Evolutionary conservation across 2,329 filamentous ascomycete species (phyloP).

Genomic region (Aureobasidium sp.): DNA sequence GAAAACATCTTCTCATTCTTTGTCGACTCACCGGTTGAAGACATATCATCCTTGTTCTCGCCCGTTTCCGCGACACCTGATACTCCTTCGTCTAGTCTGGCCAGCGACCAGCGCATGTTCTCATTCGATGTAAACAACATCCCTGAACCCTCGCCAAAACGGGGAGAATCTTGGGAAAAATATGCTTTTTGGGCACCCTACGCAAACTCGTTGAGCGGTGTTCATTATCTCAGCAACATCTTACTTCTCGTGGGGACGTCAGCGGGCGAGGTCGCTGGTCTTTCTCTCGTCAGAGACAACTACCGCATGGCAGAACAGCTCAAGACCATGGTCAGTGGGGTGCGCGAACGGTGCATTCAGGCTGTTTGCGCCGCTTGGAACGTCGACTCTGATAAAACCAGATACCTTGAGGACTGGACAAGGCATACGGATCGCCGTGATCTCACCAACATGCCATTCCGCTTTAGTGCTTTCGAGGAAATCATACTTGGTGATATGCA

Average conservation of each 20-base stretch:
- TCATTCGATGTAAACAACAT: slow-evolving; percentile 69
- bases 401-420: slow-evolving; percentile 89
- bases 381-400: slow-evolving; percentile 85
- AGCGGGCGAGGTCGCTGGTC: slow-evolving; percentile 72
- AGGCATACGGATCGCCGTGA: slow-evolving; percentile 72
- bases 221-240: slow-evolving; percentile 78
- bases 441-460: slow-evolving; percentile 80
- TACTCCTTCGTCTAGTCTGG: slow-evolving; percentile 53
- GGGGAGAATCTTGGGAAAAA: slow-evolving; percentile 85
- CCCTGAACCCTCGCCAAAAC: slow-evolving; percentile 62
- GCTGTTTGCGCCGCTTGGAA: slow-evolving; percentile 89
- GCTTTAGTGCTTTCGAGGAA: slow-evolving; percentile 79
- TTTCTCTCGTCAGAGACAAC: slow-evolving; percentile 56
- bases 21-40: slow-evolving; percentile 77
- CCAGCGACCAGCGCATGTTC: slow-evolving; percentile 59
- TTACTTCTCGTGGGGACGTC: slow-evolving; percentile 76
- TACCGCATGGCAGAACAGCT: slow-evolving; percentile 58
- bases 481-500: slow-evolving; percentile 79
- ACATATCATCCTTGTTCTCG: slow-evolving; percentile 79
- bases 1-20: slow-evolving; percentile 78
- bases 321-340: slow-evolving; percentile 62
- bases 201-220: slow-evolving; percentile 85
- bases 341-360: slow-evolving; percentile 76
- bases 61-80: slow-evolving; percentile 63
- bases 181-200: slow-evolving; percentile 93